Conservation (phyloP, 352 stramenopile genomes). For the Globisporangium canariense region DNA sequence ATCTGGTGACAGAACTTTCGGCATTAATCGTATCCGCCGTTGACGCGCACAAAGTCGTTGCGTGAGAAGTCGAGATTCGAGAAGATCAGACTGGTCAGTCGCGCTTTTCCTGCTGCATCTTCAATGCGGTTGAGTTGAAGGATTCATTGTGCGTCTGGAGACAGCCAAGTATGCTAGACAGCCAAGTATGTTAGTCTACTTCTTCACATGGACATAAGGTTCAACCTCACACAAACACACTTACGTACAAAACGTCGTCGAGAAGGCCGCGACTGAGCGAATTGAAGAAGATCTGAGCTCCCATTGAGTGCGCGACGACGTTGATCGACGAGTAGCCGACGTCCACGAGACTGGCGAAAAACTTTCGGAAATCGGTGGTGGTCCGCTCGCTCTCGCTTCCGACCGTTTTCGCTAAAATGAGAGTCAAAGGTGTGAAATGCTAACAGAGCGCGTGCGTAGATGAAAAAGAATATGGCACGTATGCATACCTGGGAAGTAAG, state of each 20-base stretch:
- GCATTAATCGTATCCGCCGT: slow-evolving; percentile 48
- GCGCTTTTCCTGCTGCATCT: slow-evolving; percentile 1
- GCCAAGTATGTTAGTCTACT: too few relatives aligned
- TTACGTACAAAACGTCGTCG: slow-evolving; percentile 25
- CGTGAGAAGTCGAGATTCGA: slow-evolving; percentile 79
- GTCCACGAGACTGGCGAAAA: slow-evolving; percentile 28
- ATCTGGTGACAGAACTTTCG: slow-evolving; percentile 60
- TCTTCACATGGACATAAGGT: too few relatives aligned
- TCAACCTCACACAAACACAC: background rate
- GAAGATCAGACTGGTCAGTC: slow-evolving; percentile 61
- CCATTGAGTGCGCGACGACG: slow-evolving; percentile 40
- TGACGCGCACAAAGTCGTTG: slow-evolving; percentile 55
- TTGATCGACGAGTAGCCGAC: slow-evolving; percentile 36
- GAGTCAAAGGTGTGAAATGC: background rate
- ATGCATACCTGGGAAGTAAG: slow-evolving; percentile 48
- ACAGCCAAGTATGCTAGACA: too few relatives aligned
- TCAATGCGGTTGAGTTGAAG: background rate
- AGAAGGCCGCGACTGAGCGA: slow-evolving; percentile 17
- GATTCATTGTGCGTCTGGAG: background rate
- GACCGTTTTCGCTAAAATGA: slow-evolving; percentile 16
- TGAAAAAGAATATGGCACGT: background rate
- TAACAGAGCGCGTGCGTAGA: background rate
- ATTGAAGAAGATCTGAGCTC: slow-evolving; percentile 34
- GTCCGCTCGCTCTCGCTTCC: slow-evolving; percentile 30
- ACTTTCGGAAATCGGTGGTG: slow-evolving; percentile 24